These are phyloP conservation scores for Wickerhamiella domercqiae DNA, from an alignment of 805 yeast genomes.

Conservation along the genomic window DNA sequence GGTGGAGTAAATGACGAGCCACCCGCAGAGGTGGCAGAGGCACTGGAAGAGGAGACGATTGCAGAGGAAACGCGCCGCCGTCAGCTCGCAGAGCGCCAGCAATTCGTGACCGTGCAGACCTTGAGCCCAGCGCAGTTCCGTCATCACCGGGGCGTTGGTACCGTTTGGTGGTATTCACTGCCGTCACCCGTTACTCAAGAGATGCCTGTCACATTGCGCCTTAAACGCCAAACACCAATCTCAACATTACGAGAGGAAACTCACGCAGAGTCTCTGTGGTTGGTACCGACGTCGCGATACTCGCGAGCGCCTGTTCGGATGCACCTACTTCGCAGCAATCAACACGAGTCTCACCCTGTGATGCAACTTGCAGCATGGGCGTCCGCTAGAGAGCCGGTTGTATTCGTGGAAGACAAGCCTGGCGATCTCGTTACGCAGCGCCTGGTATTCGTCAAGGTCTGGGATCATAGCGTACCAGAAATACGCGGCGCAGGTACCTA, in stretches of 20 bases:
- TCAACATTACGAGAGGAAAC: constrained; percentile 3
- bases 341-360: constrained; percentile 2
- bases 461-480: constrained; percentile 29
- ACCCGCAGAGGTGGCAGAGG: constrained; percentile 41
- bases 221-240: constrained; percentile 10
- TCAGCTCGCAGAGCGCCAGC: constrained; percentile 54
- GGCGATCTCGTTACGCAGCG: constrained; percentile 6
- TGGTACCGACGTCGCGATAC: constrained; percentile 6
- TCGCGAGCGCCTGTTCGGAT: constrained; percentile 9
- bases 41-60: constrained; percentile 46
- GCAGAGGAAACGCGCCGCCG: constrained; percentile 38
- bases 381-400: constrained; percentile 5
- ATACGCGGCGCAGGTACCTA: constrained; percentile 55
- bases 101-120: constrained; percentile 9
- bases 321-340: constrained; percentile 5
- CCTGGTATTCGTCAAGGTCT: constrained; percentile 14
- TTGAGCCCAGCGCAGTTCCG: constrained; percentile 3
- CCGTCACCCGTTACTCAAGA: constrained; percentile 6
- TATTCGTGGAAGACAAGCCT: constrained; percentile 12
- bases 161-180: constrained; percentile 6
- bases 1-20: constrained; percentile 47
- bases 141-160: constrained; percentile 11
- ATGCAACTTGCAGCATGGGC: constrained; percentile 11
- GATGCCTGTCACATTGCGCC: constrained; percentile 4
- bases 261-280: constrained; percentile 11